phyloP scores from a whole-genome alignment of 495 filamentous ascomycete species.

The Annulohypoxylon bovei region DNA sequence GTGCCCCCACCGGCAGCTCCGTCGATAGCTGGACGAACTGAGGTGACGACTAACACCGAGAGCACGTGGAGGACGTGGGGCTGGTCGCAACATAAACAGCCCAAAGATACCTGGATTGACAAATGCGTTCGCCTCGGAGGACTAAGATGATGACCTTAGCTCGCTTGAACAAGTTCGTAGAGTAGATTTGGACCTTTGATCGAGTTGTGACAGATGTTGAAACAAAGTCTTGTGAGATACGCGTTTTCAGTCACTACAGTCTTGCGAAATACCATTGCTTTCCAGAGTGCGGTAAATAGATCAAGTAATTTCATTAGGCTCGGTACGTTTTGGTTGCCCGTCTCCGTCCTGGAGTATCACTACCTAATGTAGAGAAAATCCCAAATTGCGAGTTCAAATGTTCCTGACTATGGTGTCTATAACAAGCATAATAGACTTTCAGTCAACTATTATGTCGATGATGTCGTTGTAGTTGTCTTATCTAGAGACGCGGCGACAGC shows the following conservation, averaged over 20 bases:
- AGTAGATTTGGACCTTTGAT: conserved; percentile 9
- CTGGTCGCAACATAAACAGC: conserved; percentile 27
- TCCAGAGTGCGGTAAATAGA: not conserved
- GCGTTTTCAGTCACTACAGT: not conserved
- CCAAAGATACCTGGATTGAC: conserved; percentile 32
- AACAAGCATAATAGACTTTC: too few species aligned
- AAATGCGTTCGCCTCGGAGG: conserved; percentile 34
- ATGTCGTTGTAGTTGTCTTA: too few species aligned
- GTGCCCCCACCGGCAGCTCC: conserved; percentile 33
- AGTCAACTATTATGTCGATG: too few species aligned
- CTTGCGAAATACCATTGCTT: not conserved
- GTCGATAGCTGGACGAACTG: conserved; percentile 33
- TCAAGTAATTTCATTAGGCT: not conserved
- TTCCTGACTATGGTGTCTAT: too few species aligned
- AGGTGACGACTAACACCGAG: conserved; percentile 26
- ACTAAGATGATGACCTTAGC: conserved; percentile 9
- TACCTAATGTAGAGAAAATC: too few species aligned
- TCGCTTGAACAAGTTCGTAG: not conserved
- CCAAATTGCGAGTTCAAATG: too few species aligned
- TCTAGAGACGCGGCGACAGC: too few species aligned
- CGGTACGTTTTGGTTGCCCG: too few species aligned
- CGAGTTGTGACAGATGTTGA: not conserved
- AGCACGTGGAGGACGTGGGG: conserved; percentile 43
- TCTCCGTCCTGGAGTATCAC: too few species aligned
- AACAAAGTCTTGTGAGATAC: not conserved